Evolutionary conservation across 2,329 filamentous ascomycete species (phyloP).

Genomic region (Boeremia exigua): DNA sequence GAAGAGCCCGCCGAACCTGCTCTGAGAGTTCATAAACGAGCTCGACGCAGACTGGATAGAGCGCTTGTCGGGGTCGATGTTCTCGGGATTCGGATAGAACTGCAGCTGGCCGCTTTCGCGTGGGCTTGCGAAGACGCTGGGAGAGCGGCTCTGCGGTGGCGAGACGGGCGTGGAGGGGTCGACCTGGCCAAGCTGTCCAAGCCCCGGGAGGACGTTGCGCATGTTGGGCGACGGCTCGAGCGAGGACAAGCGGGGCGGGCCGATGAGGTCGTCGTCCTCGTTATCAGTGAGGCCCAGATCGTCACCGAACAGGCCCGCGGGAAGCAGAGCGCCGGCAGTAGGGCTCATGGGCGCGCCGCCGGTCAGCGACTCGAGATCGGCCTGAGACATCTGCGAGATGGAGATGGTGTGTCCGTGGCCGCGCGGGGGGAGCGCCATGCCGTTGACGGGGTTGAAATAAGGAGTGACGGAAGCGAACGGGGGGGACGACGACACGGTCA

Average conservation of each 20-base stretch:
- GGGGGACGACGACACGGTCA: slow-evolving; percentile 57
- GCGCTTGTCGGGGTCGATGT: slow-evolving; percentile 53
- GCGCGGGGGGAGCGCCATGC: slow-evolving; percentile 60
- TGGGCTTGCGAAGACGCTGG: slow-evolving; percentile 56
- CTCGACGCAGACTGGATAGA: slow-evolving; percentile 56
- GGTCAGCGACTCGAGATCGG: slow-evolving; percentile 66
- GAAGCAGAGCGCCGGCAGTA: slow-evolving; percentile 74
- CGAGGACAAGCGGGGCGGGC: slow-evolving; percentile 30
- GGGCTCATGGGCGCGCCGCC: slow-evolving; percentile 76
- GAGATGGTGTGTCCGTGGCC: slow-evolving; percentile 31
- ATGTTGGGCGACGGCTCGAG: slow-evolving; percentile 40
- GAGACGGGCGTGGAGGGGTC: slow-evolving; percentile 50
- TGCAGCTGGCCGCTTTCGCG: slow-evolving; percentile 54
- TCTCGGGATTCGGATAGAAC: slow-evolving; percentile 48
- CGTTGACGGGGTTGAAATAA: slow-evolving; percentile 65
- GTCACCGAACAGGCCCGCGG: slow-evolving; percentile 69
- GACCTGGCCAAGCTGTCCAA: slow-evolving; percentile 50
- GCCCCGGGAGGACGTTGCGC: slow-evolving; percentile 47
- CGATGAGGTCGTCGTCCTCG: slow-evolving; percentile 41
- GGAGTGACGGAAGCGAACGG: slow-evolving; percentile 58
- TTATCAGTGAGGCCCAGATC: slow-evolving; percentile 61
- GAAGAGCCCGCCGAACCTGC: slow-evolving; percentile 66
- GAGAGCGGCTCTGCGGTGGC: slow-evolving; percentile 49
- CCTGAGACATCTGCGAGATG: slow-evolving; percentile 68
- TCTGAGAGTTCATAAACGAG: slow-evolving; percentile 58